Evolutionary conservation across 2,329 filamentous ascomycete genomes (phyloP).

Genomic region (Aspergillus sp.): DNA sequence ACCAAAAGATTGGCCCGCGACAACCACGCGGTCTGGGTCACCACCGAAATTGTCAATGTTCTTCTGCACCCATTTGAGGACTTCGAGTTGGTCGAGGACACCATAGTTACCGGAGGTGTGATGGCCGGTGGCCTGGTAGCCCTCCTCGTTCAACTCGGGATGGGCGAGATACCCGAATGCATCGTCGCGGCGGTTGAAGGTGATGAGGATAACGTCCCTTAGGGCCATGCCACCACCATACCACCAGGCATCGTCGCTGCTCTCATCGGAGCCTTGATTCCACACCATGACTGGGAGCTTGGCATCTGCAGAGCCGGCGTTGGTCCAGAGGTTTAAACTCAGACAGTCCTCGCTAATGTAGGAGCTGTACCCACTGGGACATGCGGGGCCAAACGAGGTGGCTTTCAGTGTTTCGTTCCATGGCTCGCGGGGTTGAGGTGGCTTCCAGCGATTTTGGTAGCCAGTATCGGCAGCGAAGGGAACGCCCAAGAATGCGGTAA

Average conservation of each 20-base stretch:
- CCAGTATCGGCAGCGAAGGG: constrained; percentile 22
- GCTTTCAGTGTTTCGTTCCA: constrained; percentile 18
- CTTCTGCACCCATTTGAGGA: constrained; percentile 49
- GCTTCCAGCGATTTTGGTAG: constrained; percentile 21
- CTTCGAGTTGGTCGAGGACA: constrained; percentile 47
- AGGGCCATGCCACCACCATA: constrained; percentile 24
- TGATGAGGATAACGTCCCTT: constrained; percentile 22
- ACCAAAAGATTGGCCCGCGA: constrained; percentile 28
- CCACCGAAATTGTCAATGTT: constrained; percentile 49
- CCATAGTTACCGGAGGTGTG: constrained; percentile 29
- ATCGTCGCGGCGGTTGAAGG: constrained; percentile 23
- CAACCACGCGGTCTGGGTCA: constrained; percentile 43
- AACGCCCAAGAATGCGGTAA: constrained; percentile 19
- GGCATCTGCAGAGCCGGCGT: constrained; percentile 11
- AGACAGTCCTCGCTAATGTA: constrained; percentile 28
- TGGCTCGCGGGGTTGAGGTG: constrained; percentile 15
- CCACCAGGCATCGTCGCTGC: constrained; percentile 17
- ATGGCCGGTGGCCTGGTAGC: constrained; percentile 14
- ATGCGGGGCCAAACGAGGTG: constrained; percentile 16
- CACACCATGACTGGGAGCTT: constrained; percentile 25
- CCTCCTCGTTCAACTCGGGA: constrained; percentile 20
- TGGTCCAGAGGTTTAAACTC: constrained; percentile 26
- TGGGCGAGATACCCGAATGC: constrained; percentile 22
- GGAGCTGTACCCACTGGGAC: constrained; percentile 9
- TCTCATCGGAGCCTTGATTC: constrained; percentile 23